Conservation (phyloP, 352 stramenopile species). For the Discostella stelligera region DNA sequence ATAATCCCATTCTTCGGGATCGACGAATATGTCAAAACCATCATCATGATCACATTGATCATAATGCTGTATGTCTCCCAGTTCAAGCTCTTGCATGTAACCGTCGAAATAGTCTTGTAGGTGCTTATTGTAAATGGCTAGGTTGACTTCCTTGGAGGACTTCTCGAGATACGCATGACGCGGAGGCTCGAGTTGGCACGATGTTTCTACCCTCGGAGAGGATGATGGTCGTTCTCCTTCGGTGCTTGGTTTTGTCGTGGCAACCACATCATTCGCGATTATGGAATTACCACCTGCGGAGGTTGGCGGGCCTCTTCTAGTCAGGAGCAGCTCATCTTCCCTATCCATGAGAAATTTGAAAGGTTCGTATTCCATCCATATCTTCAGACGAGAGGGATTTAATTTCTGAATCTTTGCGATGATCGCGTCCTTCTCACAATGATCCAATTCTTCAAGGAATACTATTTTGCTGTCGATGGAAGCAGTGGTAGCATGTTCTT, state of each 20-base stretch:
- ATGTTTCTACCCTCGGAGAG: background rate
- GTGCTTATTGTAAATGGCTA: slow-evolving; percentile 40
- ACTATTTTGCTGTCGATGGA: slow-evolving; percentile 8
- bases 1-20: slow-evolving; percentile 21
- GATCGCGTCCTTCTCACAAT: slow-evolving; percentile 29
- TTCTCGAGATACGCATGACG: background rate
- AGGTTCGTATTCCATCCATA: slow-evolving; percentile 19
- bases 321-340: slow-evolving; percentile 4
- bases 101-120: slow-evolving; percentile 32
- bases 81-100: slow-evolving; percentile 10
- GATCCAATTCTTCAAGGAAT: slow-evolving; percentile 23
- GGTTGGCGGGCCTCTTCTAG: background rate
- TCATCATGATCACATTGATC: slow-evolving; percentile 15
- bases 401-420: slow-evolving; percentile 29
- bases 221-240: background rate
- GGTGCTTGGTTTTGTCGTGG: background rate
- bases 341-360: slow-evolving; percentile 40
- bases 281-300: background rate
- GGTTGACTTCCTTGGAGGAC: slow-evolving; percentile 25
- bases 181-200: background rate
- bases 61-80: slow-evolving; percentile 19
- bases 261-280: too few relatives aligned
- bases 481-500: too few relatives aligned
- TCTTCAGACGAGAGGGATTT: slow-evolving; percentile 14
- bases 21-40: slow-evolving; percentile 37